Percentiles rank a stretch among this genome's conserved stretches.
Evolutionary conservation across 805 yeast genomes (phyloP).

Genomic region (Wickerhamomyces chaumierensis): DNA sequence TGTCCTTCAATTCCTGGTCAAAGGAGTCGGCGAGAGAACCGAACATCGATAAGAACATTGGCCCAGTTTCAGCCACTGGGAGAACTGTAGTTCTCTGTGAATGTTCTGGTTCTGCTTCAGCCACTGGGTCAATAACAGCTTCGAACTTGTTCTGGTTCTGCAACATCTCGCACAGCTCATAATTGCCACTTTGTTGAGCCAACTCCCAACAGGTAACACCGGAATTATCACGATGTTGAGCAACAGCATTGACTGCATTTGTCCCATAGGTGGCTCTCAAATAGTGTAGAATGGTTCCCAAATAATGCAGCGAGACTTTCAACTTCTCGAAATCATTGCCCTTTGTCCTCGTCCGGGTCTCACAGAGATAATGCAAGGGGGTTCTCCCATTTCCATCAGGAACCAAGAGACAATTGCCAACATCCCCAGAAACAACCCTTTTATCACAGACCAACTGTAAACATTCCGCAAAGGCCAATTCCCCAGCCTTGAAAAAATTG

Average conservation of each 20-base stretch:
- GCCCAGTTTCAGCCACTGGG: slow-evolving; percentile 18
- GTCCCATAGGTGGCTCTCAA: slow-evolving; percentile 24
- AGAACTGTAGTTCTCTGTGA: slow-evolving; percentile 1
- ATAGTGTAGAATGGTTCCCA: slow-evolving; percentile 35
- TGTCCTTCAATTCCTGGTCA: slow-evolving; percentile 39
- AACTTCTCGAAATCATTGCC: slow-evolving; percentile 7
- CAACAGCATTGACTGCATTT: slow-evolving; percentile 41
- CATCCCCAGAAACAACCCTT: no score
- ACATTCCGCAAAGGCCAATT: slow-evolving; percentile 17
- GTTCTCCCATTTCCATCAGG: slow-evolving; percentile 66
- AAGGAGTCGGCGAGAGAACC: slow-evolving; percentile 39
- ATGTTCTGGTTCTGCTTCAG: slow-evolving; percentile 21
- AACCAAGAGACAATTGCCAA: slow-evolving; percentile 23
- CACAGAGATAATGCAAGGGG: slow-evolving; percentile 60
- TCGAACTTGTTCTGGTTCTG: slow-evolving; percentile 23
- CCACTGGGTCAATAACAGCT: slow-evolving; percentile 30
- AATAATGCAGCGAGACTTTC: slow-evolving; percentile 44
- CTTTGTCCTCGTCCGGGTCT: slow-evolving; percentile 21
- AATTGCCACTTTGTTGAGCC: slow-evolving; percentile 48
- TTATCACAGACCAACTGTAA: no score
- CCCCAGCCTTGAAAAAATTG: slow-evolving; percentile 54
- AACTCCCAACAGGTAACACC: slow-evolving; percentile 85
- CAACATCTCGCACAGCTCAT: slow-evolving; percentile 26
- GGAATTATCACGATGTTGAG: slow-evolving; percentile 67
- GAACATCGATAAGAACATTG: slow-evolving; percentile 25